Evolutionary conservation across 73 alveolate genomes (phyloP), one percentile per base, ranked within the genome.

Genomic region (Uronychia setigera): DNA sequence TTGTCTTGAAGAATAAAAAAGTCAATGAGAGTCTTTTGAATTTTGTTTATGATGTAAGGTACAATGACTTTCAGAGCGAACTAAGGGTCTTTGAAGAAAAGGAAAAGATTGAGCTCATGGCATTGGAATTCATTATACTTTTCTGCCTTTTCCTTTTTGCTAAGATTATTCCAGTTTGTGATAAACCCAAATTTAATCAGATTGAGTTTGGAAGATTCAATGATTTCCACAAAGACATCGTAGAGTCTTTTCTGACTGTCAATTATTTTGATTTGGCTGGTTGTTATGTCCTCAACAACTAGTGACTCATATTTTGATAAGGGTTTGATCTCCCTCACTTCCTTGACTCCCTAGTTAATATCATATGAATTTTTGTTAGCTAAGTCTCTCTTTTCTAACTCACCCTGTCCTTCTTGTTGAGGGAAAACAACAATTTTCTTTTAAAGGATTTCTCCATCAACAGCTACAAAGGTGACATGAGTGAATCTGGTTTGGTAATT

Each of bases 61-160:
- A 32, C 76, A n/a, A 85, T 84, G 11, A 87, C 87, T 0, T 83
- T 80, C 35, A 60, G 81, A 74, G 88, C 87, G 82, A 81, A 91
- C 35, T 85, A 78, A 0, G 91, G 86, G 80, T 96, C 99, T 77
- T 82, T 94, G 74, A 81, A 80, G 90, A 46, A 90, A 60, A 94
- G 67, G 87, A 96, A 96, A n/a, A 94, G 75, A 86, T 96, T 94
- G 75, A 94, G 89, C 79, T 96, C 99, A 85, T 82, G 89, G 32
- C 80, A 74, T 0, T 87, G 35, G 87, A 81, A 81, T 67, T 90
- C 87, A 77, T 92, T 86, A 81, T 78, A 94, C 33, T 77, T 31
- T 77, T 94, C 88, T 26, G 85, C 79, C 81, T 96, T 94, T 35
- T 94, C 92, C 33, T 94, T 97, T 0, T 58, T 31, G 1, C 90